phyloP scores from a whole-genome alignment of 257 asterid genomes.

The Nicotiana sylvestris region DNA sequence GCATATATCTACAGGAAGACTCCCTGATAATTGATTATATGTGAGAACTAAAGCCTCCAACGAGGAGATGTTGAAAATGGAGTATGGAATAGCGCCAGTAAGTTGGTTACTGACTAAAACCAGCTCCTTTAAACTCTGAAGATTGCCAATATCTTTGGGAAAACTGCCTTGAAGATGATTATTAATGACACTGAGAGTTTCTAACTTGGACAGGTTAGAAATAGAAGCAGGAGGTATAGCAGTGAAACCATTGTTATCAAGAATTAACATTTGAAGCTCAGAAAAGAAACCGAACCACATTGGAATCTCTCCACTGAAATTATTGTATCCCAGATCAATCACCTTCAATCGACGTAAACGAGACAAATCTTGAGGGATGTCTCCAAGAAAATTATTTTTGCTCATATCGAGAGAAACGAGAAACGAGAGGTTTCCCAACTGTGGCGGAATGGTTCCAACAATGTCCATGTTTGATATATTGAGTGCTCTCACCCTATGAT shows the following conservation, averaged over 20 bases:
- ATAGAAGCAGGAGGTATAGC: neutral
- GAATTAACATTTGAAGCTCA: neutral
- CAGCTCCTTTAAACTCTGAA: constrained; percentile 19
- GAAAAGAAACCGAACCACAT: neutral
- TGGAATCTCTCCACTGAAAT: constrained; percentile 22
- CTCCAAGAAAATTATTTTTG: constrained; percentile 23
- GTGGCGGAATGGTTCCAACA: neutral
- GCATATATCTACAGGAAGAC: constrained; percentile 10
- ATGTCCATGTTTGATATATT: neutral
- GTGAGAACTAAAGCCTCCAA: neutral
- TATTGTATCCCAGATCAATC: constrained; percentile 9
- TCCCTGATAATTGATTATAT: constrained; percentile 8
- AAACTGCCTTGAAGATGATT: neutral
- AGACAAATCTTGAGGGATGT: neutral
- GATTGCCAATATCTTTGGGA: constrained; percentile 15
- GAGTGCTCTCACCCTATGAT: neutral
- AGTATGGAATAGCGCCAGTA: constrained; percentile 22
- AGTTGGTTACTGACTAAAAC: constrained; percentile 16
- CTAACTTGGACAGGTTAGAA: neutral
- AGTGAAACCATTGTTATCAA: neutral
- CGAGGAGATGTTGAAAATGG: neutral
- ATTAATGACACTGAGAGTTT: neutral
- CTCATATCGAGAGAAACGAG: constrained; percentile 16
- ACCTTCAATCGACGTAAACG: constrained; percentile 7
- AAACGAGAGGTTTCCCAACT: constrained; percentile 17